Conservation (phyloP, 345 rosid genomes). For the Ailanthus altissimus region DNA sequence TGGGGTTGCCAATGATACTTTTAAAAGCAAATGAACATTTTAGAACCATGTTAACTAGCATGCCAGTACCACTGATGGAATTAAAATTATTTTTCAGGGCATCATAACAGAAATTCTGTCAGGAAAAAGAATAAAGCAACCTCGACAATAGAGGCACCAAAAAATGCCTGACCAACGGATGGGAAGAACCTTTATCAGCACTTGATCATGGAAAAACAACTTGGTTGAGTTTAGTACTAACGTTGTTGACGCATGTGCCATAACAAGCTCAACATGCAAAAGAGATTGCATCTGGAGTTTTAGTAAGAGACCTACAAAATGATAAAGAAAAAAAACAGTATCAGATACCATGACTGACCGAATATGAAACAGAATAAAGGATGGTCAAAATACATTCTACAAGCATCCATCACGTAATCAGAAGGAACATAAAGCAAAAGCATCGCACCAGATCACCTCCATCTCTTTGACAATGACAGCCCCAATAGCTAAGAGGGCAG, state of each 20-base stretch:
- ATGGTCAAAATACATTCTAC: neutral
- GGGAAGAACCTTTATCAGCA: neutral
- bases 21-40: too few species aligned
- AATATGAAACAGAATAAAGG: neutral
- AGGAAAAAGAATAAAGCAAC: neutral
- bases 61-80: too few species aligned
- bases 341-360: constrained; percentile 17
- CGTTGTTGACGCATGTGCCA: neutral
- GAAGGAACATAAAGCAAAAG: constrained; percentile 19
- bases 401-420: constrained; percentile 24
- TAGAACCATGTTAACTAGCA: too few species aligned
- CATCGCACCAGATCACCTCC: constrained; percentile 35
- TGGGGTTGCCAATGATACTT: too few species aligned
- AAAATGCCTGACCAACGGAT: neutral
- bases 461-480: constrained; percentile 38
- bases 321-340: neutral
- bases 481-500: constrained; percentile 36
- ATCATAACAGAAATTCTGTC: neutral
- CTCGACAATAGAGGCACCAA: neutral
- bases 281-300: constrained; percentile 8
- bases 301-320: constrained; percentile 22
- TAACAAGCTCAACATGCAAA: neutral
- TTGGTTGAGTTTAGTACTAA: neutral
- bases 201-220: neutral
- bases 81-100: too few species aligned